Conservation (phyloP, 1,284 basidiomycete genomes). For the Laetiporus sulphureus region DNA sequence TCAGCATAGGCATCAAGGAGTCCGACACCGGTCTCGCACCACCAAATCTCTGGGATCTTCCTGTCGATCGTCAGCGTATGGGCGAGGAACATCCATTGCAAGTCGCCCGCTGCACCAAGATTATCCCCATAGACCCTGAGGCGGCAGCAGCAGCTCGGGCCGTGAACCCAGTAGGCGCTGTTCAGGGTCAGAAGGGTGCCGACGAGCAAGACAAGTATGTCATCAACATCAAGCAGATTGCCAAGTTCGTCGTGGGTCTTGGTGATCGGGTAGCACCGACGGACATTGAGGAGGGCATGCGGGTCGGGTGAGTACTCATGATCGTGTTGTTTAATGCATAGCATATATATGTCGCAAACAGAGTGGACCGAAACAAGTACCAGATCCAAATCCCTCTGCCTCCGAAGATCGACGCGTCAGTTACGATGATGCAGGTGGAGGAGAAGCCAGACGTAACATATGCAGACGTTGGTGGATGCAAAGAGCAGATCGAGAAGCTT, state of each 20-base stretch:
- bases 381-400: slow-evolving; percentile 99
- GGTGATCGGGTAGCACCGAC: slow-evolving; percentile 96
- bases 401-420: slow-evolving; percentile 98
- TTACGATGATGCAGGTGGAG: slow-evolving; percentile 99
- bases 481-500: slow-evolving; percentile 99
- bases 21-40: slow-evolving; percentile 96
- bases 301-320: slow-evolving; percentile 75
- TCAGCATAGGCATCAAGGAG: slow-evolving; percentile 80
- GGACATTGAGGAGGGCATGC: slow-evolving; percentile 99
- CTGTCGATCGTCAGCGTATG: slow-evolving; percentile 86
- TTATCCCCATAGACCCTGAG: slow-evolving; percentile 78
- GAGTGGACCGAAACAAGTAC: slow-evolving; percentile 92
- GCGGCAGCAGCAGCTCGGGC: slow-evolving; percentile 68
- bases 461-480: slow-evolving; percentile 97
- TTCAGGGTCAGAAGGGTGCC: slow-evolving; percentile 81
- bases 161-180: slow-evolving; percentile 66
- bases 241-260: slow-evolving; percentile 97
- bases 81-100: slow-evolving; percentile 90
- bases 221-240: slow-evolving; percentile 99
- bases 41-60: slow-evolving; percentile 94
- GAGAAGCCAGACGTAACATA: slow-evolving; percentile 99
- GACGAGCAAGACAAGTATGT: slow-evolving; percentile 99
- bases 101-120: slow-evolving; percentile 98
- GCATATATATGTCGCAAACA: slow-evolving; percentile 23
- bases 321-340: neutral